A percentile compares a stretch with the other conserved stretches of the same genome.
phyloP scores from a whole-genome alignment of 192 early-diverging fungal species.

The Kickxella alabastrina region DNA sequence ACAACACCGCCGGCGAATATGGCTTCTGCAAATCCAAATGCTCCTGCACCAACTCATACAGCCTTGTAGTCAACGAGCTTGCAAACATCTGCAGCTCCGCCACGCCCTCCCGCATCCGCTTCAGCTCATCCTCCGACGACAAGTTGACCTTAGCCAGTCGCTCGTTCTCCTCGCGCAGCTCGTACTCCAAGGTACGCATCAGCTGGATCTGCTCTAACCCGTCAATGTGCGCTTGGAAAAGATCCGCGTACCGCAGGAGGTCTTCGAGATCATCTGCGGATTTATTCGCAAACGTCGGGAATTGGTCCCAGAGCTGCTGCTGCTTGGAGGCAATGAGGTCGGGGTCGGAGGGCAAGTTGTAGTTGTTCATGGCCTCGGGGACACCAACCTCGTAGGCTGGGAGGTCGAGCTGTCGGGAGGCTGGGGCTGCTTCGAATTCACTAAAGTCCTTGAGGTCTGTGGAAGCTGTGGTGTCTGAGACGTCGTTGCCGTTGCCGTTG shows the following conservation, averaged over 20 bases:
- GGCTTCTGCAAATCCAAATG: slow-evolving; percentile 49
- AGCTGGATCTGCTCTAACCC: slow-evolving; percentile 53
- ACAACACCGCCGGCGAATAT: slow-evolving; percentile 36
- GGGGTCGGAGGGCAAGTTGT: slow-evolving; percentile 31
- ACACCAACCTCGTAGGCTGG: slow-evolving; percentile 29
- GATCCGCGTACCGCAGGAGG: slow-evolving; percentile 48
- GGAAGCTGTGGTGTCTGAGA: no score
- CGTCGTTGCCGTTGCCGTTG: no score
- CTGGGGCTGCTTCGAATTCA: slow-evolving; percentile 1
- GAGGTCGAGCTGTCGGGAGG: slow-evolving; percentile 3
- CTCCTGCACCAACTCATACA: slow-evolving; percentile 51
- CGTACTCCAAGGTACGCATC: slow-evolving; percentile 50
- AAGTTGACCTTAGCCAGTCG: slow-evolving; percentile 43
- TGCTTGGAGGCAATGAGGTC: slow-evolving; percentile 24
- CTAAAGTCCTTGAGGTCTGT: neutral
- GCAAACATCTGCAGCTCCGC: slow-evolving; percentile 51
- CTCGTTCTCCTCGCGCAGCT: slow-evolving; percentile 50
- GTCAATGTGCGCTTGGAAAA: slow-evolving; percentile 52
- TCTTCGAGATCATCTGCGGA: slow-evolving; percentile 51
- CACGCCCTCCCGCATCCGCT: slow-evolving; percentile 44
- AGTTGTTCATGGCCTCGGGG: slow-evolving; percentile 51
- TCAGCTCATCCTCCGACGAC: slow-evolving; percentile 40
- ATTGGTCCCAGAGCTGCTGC: slow-evolving; percentile 30
- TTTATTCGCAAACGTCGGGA: slow-evolving; percentile 54
- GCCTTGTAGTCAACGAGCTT: slow-evolving; percentile 42